A percentile compares a stretch with the other conserved stretches of the same genome.
Conservation (phyloP, 2,329 filamentous ascomycete genomes). For the Nannizzia gypsea region DNA sequence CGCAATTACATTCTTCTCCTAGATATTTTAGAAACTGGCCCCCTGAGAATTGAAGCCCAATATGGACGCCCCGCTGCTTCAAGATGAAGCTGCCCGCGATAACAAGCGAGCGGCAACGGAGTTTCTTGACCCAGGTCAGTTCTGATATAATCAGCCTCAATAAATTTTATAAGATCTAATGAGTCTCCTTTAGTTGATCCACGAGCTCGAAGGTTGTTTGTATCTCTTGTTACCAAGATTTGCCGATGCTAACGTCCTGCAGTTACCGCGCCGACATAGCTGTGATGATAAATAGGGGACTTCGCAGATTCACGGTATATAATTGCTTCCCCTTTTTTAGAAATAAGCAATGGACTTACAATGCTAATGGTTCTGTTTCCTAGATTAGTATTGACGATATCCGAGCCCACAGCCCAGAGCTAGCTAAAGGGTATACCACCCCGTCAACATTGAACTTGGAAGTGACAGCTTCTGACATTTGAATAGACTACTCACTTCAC, state of each 20-base stretch:
- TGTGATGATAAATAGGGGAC: constrained; percentile 53
- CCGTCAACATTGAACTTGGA: not conserved
- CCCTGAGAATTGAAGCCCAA: not conserved
- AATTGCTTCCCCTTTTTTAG: not conserved
- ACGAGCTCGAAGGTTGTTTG: constrained; percentile 40
- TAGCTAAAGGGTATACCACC: constrained; percentile 53
- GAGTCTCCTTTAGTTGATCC: constrained; percentile 39
- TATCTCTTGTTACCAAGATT: constrained; percentile 12
- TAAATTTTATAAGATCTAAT: not conserved
- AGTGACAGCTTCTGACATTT: constrained; percentile 13
- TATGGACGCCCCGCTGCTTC: constrained; percentile 7
- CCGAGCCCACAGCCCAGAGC: constrained; percentile 69
- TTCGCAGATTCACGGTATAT: constrained; percentile 45
- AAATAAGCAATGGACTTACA: not conserved
- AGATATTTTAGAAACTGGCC: not conserved
- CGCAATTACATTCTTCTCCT: not conserved
- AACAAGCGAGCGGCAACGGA: constrained; percentile 79
- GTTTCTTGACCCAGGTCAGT: constrained; percentile 83
- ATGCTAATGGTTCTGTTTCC: not conserved
- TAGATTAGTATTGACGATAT: constrained; percentile 79
- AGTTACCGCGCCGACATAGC: constrained; percentile 89
- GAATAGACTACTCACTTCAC: constrained; percentile 56
- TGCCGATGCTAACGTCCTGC: constrained; percentile 40
- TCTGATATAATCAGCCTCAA: not conserved
- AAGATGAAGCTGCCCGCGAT: constrained; percentile 46